These are phyloP conservation scores for Solidago caesia DNA, from an alignment of 129 eudicot species.

Conservation along the genomic window DNA sequence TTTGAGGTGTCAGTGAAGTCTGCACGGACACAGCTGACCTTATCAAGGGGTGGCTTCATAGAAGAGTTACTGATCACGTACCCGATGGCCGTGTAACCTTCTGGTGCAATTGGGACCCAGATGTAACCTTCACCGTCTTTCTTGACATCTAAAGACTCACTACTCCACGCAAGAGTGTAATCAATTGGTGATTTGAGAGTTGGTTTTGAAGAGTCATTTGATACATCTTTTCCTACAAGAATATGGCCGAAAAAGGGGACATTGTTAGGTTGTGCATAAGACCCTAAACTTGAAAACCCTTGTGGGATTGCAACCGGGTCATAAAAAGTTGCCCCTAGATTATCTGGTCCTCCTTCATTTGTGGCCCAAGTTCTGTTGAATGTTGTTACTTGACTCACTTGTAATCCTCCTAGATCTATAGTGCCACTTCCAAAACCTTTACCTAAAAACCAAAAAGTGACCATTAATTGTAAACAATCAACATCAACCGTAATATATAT, in stretches of 20 bases:
- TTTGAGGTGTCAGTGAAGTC: constrained; percentile 38
- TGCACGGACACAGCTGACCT: constrained; percentile 36
- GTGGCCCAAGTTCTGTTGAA: constrained; percentile 46
- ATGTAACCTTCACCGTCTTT: constrained; percentile 40
- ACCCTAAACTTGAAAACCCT: constrained; percentile 37
- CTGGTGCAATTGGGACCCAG: constrained; percentile 44
- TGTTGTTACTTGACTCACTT: constrained; percentile 33
- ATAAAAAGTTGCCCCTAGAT: constrained; percentile 39
- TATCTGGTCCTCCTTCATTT: constrained; percentile 46
- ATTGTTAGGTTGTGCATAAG: constrained; percentile 44
- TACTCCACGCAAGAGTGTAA: constrained; percentile 51
- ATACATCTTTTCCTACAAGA: constrained; percentile 41
- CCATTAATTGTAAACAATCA: neutral
- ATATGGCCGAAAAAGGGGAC: constrained; percentile 35
- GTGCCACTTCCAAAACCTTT: constrained; percentile 42
- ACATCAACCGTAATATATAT: neutral
- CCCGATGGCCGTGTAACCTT: constrained; percentile 45
- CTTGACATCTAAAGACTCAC: constrained; percentile 31
- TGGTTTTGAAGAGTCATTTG: constrained; percentile 21
- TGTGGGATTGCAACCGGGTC: constrained; percentile 40
- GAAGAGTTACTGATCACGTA: constrained; percentile 33
- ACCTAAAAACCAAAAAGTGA: constrained; percentile 17
- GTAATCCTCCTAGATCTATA: constrained; percentile 46
- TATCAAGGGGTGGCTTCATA: constrained; percentile 40
- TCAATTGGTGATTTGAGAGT: constrained; percentile 35